Base-by-base conservation (phyloP, 345 rosid genomes). In the Brassica cretica region DNA sequence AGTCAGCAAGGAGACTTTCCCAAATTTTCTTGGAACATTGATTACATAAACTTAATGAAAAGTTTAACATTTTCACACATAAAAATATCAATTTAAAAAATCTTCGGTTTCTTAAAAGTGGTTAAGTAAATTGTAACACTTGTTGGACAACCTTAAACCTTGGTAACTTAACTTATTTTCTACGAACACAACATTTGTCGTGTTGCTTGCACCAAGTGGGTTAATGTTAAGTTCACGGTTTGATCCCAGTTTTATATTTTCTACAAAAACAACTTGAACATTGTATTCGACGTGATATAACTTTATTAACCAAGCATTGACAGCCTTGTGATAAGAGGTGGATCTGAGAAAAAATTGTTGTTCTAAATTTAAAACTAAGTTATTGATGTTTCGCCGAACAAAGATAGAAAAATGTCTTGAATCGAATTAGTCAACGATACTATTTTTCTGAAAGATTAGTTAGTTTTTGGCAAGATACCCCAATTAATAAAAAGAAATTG, bases 91-190 rank as follows among this genome's bases (percentile, higher is more conserved):
- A n/a, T 51, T 5, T 16, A 69, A 53, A 3, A 53, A 19, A 51
- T 68, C 71, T 2, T 79, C 66, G 60, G 46, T 37, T 67, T 68
- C 61, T 11, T 68, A 21, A 68, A 61, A 3, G 16, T 51, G 49
- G 60, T 73, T 35, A 51, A 33, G 65, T 79, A 16, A 79, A 68
- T 29, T 79, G 75, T 16, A 73, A 59, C 71, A 79, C 65, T 16
- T 73, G 78, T 68, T 72, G 27, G 16, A 70, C 5, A 74, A 73
- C 75, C 82, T 79, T 79, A 79, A 74, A 79, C 71, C 25, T 79
- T 68, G 78, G 81, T 60, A 49, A 73, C 75, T 25, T 63, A 35
- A 18, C 21, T 16, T 16, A 53, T 16, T 16, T 53, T 65, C 30
- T 72, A 41, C 8, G 12, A 9, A 7, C 18, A 56, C 19, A 44